Evolutionary conservation across 2,329 filamentous ascomycete genomes (phyloP).

Genomic region (Bimuria novae-zelandiae): DNA sequence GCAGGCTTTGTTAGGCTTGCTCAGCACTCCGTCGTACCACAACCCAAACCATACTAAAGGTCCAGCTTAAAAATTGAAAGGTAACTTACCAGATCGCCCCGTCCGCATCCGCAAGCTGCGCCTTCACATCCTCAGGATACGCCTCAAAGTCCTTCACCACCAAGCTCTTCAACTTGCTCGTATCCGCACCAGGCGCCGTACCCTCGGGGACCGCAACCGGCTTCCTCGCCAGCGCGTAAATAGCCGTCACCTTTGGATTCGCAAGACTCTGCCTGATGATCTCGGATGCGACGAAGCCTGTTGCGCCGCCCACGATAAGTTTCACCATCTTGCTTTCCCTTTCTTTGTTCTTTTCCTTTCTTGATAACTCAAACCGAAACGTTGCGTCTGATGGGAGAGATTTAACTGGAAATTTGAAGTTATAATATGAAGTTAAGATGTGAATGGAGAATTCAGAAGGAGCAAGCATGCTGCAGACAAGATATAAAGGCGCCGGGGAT

Average conservation of each 20-base stretch:
- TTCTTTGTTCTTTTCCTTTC: neutral
- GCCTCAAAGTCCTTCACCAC: constrained; percentile 8
- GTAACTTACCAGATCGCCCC: constrained; percentile 5
- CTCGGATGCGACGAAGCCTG: constrained; percentile 5
- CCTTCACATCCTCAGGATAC: constrained; percentile 11
- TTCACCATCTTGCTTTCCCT: constrained; percentile 4
- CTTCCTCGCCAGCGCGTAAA: constrained; percentile 4
- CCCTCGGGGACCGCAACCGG: neutral
- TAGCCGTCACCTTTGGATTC: constrained; percentile 4
- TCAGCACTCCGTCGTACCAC: no score
- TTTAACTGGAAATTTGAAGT: neutral
- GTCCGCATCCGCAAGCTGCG: constrained; percentile 10
- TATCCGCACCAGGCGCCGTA: neutral
- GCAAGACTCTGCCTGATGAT: constrained; percentile 5
- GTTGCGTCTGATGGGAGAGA: neutral
- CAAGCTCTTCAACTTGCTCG: constrained; percentile 10
- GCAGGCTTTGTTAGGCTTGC: no score
- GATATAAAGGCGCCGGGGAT: neutral
- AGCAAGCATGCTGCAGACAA: neutral
- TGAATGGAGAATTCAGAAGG: neutral
- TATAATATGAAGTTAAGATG: neutral
- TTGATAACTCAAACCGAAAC: no score
- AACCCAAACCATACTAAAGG: no score
- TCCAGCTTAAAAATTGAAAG: no score
- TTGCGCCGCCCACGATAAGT: constrained; percentile 9